Evolutionary conservation across 306 rosid species (phyloP), one percentile per base, ranked within the genome.

Genomic region (Pyrus communis): DNA sequence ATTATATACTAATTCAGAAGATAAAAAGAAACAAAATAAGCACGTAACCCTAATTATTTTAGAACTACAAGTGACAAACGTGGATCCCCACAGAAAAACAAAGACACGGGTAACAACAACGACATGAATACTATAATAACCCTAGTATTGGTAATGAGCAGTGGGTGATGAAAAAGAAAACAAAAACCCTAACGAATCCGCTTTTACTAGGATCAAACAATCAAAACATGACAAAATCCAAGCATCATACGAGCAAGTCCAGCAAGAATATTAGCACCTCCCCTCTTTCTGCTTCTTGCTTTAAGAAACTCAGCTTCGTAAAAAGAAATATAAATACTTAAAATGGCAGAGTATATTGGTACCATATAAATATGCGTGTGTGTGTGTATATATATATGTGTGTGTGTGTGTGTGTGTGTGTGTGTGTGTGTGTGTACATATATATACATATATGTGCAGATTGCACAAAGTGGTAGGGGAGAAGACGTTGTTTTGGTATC

Each of bases 171-270:
- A 54, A 9, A 43, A 38, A 25, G 30, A 60, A 63, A 60, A 25
- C 35, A 10, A 25, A 61, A 30, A 17, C 14, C 38, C 42, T 64
- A 10, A 9, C 0, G 19, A 79, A 87, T 87, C 86, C 70, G 40
- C 69, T 80, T 78, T 84, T 75, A 42, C 51, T 25, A 22, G 67
- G 76, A 66, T 38, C 78, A 55, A 71, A 83, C 87, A 79, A 71
- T 22, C 28, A 77, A 79, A 71, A 81, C 62, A 63, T 28, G 89
- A 83, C 85, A 88, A 85, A 85, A 75, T 43, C 7, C 25, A 51
- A 62, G 76, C 71, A 77, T 31, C 72, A 76, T 27, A 77, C 77
- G 58, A 72, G 78, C 35, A 67, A 10, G 52, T 4, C 65, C 73
- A 15, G 19, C 49, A 22, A 61, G 62, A 43, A 69, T 43, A 45